A percentile compares a stretch with the other conserved stretches of the same genome.
phyloP scores from a whole-genome alignment of 306 rosid species.

The Geum urbanum region DNA sequence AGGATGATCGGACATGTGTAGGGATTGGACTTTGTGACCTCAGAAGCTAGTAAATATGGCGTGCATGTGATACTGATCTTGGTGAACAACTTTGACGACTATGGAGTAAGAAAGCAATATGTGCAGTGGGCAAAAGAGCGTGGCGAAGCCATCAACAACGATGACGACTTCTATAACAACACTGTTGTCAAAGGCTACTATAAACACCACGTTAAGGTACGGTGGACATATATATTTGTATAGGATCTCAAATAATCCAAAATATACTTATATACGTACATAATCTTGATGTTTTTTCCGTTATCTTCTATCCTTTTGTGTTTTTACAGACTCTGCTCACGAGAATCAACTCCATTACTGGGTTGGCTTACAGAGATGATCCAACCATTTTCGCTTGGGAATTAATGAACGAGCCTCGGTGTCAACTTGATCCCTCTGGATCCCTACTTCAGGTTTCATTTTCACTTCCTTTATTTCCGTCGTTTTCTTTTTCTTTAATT shows the following conservation, averaged over 20 bases:
- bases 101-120: constrained; percentile 56
- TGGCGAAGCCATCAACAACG: constrained; percentile 27
- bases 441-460: constrained; percentile 12
- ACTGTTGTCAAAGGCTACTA: constrained; percentile 34
- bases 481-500: neutral
- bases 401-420: constrained; percentile 56
- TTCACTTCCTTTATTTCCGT: neutral
- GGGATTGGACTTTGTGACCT: constrained; percentile 54
- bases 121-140: constrained; percentile 47
- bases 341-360: constrained; percentile 47
- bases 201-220: constrained; percentile 45
- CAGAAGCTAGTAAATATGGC: constrained; percentile 45
- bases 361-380: constrained; percentile 40
- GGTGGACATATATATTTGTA: neutral
- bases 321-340: constrained; percentile 45
- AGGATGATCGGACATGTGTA: neutral
- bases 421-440: constrained; percentile 50
- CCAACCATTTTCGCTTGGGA: constrained; percentile 58
- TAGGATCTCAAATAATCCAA: neutral
- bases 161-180: constrained; percentile 48
- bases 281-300: neutral
- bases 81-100: constrained; percentile 45
- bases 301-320: neutral
- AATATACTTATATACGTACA: no score
- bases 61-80: constrained; percentile 42